These are phyloP conservation scores for Trichoderma atrobrunneum DNA, from an alignment of 2,329 filamentous ascomycete genomes.

Conservation along the genomic window DNA sequence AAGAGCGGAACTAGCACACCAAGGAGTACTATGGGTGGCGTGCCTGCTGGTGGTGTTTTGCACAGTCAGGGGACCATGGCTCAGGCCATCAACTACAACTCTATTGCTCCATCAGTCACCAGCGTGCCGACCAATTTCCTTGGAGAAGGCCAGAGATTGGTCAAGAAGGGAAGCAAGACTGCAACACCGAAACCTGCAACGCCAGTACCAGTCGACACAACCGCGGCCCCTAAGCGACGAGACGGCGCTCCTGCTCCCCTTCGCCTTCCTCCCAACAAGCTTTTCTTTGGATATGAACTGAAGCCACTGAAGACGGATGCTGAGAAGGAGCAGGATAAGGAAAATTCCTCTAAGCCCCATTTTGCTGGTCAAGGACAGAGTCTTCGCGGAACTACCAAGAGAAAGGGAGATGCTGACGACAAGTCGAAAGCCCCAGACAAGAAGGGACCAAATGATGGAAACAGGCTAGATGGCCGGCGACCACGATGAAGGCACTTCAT, in stretches of 20 bases:
- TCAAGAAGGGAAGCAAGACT: constrained; percentile 74
- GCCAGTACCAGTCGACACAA: constrained; percentile 51
- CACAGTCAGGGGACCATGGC: constrained; percentile 93
- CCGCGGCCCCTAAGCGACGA: constrained; percentile 39
- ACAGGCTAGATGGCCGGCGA: constrained; percentile 44
- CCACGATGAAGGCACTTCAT: constrained; percentile 24
- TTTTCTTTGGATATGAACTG: constrained; percentile 95
- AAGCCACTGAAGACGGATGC: constrained; percentile 81
- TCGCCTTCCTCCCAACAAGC: constrained; percentile 78
- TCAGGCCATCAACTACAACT: constrained; percentile 92
- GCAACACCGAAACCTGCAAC: constrained; percentile 64
- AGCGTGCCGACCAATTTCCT: constrained; percentile 75
- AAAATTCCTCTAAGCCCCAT: constrained; percentile 63
- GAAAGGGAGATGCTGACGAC: constrained; percentile 57
- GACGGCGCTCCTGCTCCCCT: constrained; percentile 84
- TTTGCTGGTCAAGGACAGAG: constrained; percentile 87
- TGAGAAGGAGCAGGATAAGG: constrained; percentile 64
- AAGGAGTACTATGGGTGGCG: constrained; percentile 60
- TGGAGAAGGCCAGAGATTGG: constrained; percentile 77
- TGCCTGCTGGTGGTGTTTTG: constrained; percentile 69
- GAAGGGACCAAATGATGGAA: constrained; percentile 44
- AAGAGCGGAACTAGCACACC: constrained; percentile 84
- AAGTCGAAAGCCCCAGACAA: constrained; percentile 48
- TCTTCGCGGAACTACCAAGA: constrained; percentile 66
- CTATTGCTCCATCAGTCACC: constrained; percentile 77